Conservation (phyloP, 164 flowering plant species). For the Liquidambar formosana region DNA sequence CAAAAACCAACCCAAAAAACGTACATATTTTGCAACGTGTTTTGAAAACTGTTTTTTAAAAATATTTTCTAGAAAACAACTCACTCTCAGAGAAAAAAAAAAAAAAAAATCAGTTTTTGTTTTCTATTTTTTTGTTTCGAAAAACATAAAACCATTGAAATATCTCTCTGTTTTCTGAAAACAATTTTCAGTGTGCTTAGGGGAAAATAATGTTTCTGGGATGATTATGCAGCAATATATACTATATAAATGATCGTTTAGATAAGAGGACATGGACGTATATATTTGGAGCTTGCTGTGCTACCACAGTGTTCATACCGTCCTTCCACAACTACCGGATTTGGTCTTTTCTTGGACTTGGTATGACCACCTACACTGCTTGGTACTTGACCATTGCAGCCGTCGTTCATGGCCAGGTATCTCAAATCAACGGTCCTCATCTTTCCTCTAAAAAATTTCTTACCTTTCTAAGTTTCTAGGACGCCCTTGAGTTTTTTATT, state of each 20-base stretch:
- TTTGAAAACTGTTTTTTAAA: no score
- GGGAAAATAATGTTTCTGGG: not conserved
- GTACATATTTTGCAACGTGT: no score
- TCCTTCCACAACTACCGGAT: slow-evolving; percentile 87
- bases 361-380: slow-evolving; percentile 89
- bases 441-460: not conserved
- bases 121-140: no score
- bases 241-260: slow-evolving; percentile 73
- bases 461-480: not conserved
- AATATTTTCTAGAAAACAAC: no score
- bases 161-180: no score
- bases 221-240: slow-evolving; percentile 63
- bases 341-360: slow-evolving; percentile 85
- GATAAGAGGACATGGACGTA: slow-evolving; percentile 92
- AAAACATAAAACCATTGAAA: no score
- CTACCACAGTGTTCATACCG: slow-evolving; percentile 78
- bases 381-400: slow-evolving; percentile 86
- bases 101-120: no score
- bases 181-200: no score
- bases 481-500: not conserved
- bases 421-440: not conserved
- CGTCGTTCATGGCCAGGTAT: slow-evolving; percentile 78
- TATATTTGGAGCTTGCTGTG: slow-evolving; percentile 90
- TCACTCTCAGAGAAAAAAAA: no score
- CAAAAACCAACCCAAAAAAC: no score